Base-by-base conservation (phyloP, 164 flowering plant species). In the Buxus sempervirens region DNA sequence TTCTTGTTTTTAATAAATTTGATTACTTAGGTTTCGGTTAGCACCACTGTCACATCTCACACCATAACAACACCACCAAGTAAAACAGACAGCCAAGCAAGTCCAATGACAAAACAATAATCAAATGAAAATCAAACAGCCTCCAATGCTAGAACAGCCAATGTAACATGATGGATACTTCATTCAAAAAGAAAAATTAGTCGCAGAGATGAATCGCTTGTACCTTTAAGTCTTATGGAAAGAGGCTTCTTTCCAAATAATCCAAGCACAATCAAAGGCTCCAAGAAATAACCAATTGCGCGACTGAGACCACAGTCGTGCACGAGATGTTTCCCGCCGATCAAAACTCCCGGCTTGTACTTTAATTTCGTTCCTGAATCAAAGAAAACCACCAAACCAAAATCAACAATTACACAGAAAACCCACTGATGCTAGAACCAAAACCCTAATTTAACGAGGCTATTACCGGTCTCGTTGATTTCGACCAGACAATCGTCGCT, bases 301-400 rank as follows among this genome's bases (percentile, higher is more conserved):
- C 98, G 82, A 71, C 84, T 83, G 36, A 84, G 63, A 13, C 93
- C 96, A 65, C 98, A 96, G 62, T 93, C 96, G 54, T 91, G 98
- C 26, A 78, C 85, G 55, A 84, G 73, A 73, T 81, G 62, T 64
- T 65, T 96, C 69, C 99, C 99, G 21, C 99, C 97, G 81, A 90
- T 80, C 45, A 93, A 38, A 57, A 85, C 75, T 41, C 98, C 99
- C 0, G 99, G 97, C 73, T 88, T 90, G 77, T 89, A 93, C 86
- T 90, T 93, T 71, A 96, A 61, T 66, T 88, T 88, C 9, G 99
- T 93, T 20, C 98, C 96, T 89, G 68, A 12, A 68, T 49, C 26
- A 42, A 41, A 18, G 24, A 27, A 42, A 49, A 26, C 59, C 53
- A 23, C 12, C 26, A 24, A 63, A 25, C 66, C 21, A 12, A 72